Evolutionary conservation across 2,329 filamentous ascomycete genomes (phyloP), one percentile per base, ranked within the genome.

Genomic region (Fusarium pseudonygamai): DNA sequence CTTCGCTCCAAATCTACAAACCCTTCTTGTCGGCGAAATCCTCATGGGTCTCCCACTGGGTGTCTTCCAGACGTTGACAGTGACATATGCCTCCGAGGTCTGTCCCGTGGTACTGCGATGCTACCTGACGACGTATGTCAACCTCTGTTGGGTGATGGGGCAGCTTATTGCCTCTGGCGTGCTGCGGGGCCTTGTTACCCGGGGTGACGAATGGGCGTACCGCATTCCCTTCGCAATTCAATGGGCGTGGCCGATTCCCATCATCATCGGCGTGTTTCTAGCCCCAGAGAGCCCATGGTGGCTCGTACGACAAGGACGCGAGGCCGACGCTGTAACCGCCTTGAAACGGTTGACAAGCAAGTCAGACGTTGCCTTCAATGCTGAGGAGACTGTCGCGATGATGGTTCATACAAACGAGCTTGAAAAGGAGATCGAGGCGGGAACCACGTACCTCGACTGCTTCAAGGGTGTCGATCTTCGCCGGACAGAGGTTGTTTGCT

Each of bases 391-490:
- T 30, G 61, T 73, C 28, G 63, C 70, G 16, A 56, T 71, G 47
- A 73, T 73, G 67, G 20, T 59, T 22, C 70, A 62, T 18, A 73
- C 70, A 30, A 71, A 62, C n/a, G 60, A 64, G 34, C 55, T 60
- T 12, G 72, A 75, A 39, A 61, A 53, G 24, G 40, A 47, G n/a
- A 64, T 71, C 32, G 62, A 71, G 50, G 55, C 56, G 9, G 43
- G 78, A 69, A 62, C 63, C 2, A 53, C 58, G 1, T 86, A 85
- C 62, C 40, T 71, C 16, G 85, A 87, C 72, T 85, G 82, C 67
- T 87, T 87, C 80, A 79, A 77, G 22, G 85, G 85, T n/a, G 80
- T 79, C 13, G 82, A 87, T 68, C 78, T 82, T 3, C 82, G 83
- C 34, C 82, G 84, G n/a, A 85, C 84, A 5, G 80, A 84, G 72